Conservation (phyloP, 129 eudicot species). For the Artemisia annua region DNA sequence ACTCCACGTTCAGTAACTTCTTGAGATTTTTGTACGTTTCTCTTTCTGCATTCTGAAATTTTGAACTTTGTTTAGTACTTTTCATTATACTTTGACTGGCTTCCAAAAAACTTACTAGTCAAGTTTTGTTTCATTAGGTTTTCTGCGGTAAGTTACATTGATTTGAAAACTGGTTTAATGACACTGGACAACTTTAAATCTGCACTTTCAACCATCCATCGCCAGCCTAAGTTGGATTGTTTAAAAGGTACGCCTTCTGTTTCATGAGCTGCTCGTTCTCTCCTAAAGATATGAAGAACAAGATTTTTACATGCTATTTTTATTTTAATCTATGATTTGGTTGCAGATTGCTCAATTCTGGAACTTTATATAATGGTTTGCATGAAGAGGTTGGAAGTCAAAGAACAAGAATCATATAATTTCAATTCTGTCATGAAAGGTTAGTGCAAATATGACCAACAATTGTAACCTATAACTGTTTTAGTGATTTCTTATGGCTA, state of each 20-base stretch:
- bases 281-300: no score
- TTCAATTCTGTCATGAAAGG: conserved; percentile 89
- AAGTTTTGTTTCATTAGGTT: conserved; percentile 47
- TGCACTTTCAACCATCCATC: conserved; percentile 70
- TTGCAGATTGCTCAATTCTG: conserved; percentile 83
- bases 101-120: conserved; percentile 22
- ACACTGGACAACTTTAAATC: conserved; percentile 78
- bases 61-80: not conserved
- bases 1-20: conserved; percentile 63
- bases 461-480: no score
- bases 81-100: conserved; percentile 4
- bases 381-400: conserved; percentile 85
- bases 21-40: conserved; percentile 64
- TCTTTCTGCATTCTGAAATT: not conserved
- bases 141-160: conserved; percentile 63
- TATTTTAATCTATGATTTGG: not conserved
- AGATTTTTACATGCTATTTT: not conserved
- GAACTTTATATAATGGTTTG: conserved; percentile 85
- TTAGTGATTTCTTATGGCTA: no score
- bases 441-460: conserved; percentile 26
- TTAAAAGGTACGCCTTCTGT: conserved; percentile 52
- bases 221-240: conserved; percentile 81
- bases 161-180: conserved; percentile 57
- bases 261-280: not conserved
- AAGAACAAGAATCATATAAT: conserved; percentile 73